These are phyloP conservation scores for Discostella pseudostelligera DNA, from an alignment of 108 stramenopile genomes.

Conservation along the genomic window DNA sequence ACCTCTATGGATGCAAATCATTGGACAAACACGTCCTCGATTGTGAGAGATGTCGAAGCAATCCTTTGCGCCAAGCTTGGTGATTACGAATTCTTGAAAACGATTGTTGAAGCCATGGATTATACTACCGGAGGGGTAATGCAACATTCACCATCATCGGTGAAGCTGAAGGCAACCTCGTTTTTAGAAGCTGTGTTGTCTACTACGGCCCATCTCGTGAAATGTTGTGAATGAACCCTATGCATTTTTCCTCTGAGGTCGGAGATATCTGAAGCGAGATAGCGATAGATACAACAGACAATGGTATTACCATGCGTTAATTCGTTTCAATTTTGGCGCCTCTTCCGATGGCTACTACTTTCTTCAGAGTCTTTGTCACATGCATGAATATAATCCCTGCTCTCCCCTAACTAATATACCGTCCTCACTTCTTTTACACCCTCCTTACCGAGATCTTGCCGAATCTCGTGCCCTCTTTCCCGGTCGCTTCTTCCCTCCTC, in stretches of 20 bases:
- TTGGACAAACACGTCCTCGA: slow-evolving; percentile 1
- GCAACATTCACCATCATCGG: neutral
- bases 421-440: neutral
- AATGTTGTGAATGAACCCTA: slow-evolving; percentile 10
- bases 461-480: slow-evolving; percentile 88
- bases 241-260: too few species aligned
- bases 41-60: slow-evolving; percentile 3
- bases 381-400: too few species aligned
- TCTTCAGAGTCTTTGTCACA: too few species aligned
- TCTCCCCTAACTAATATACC: neutral
- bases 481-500: slow-evolving; percentile 49
- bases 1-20: neutral
- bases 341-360: too few species aligned
- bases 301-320: too few species aligned
- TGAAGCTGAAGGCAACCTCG: slow-evolving; percentile 6
- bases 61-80: slow-evolving; percentile 10
- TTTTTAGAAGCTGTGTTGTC: slow-evolving; percentile 15
- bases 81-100: slow-evolving; percentile 6
- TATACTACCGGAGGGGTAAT: neutral
- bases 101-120: neutral
- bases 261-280: too few species aligned
- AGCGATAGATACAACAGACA: too few species aligned
- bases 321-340: too few species aligned
- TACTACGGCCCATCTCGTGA: slow-evolving; percentile 18
- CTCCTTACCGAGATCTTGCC: slow-evolving; percentile 6